Evolutionary conservation across 805 yeast species (phyloP), one percentile per base, ranked within the genome.

Genomic region (Metschnikowia continentalis): DNA sequence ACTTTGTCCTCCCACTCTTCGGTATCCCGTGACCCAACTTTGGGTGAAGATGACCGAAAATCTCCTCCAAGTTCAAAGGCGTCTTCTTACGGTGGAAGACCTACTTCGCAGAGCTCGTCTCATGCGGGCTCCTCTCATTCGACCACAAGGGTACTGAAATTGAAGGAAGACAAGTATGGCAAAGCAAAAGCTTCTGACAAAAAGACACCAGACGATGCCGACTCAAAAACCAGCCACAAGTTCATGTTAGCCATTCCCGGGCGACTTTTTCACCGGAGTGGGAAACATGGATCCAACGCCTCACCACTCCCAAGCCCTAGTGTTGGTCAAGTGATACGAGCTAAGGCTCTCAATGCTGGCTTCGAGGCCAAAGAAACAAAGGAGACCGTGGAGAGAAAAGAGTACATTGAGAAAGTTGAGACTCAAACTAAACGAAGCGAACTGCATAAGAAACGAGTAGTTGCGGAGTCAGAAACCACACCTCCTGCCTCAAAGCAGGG

Each of bases 171-270:
- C 26, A 42, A 42, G 30, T 32, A 6, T 39, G 43, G 22, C 20
- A 42, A 32, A 11, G 30, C 17, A 8, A 42, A 22, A 22, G n/a
- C n/a, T 2, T 26, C 40, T 10, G 47, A 44, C 1, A 44, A 35
- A 23, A 44, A 44, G 35, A 10, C 20, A 6, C 14, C 14, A 3
- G 47, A 44, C 6, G 47, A 44, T 23, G 15, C 39, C 11, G 47
- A 44, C 26, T 13, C 39, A 6, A 44, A 44, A 19, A 11, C 17
- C 14, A 22, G 38, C 14, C 56, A 53, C 36, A 54, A 43, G 30
- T 49, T 55, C 5, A 42, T 49, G 52, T 46, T 48, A 52, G 47
- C 55, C 37, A 51, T 55, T 48, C 53, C 65, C 51, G 35, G 55
- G 15, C 37, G 56, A 4, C 36, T 57, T 7, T 57, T 57, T 32